Evolutionary conservation across 768 basidiomycete genomes (phyloP).

Genomic region (Leucocoprinus birnbaumii): DNA sequence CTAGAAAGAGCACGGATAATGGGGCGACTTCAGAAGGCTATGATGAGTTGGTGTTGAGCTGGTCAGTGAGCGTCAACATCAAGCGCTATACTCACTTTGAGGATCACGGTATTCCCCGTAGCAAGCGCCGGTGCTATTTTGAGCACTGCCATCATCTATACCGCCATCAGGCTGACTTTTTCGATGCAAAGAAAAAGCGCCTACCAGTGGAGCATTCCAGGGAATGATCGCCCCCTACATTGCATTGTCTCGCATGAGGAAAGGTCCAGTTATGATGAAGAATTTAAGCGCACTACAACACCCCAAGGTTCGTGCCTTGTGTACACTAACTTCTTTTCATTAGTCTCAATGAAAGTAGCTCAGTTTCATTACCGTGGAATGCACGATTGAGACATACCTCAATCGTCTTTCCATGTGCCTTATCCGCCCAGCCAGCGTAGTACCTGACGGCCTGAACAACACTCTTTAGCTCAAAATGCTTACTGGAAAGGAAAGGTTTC

Average conservation of each 20-base stretch:
- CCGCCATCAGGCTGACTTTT: not conserved
- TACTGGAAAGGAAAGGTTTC: conserved; percentile 51
- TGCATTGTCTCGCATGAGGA: not conserved
- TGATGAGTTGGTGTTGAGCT: too few relatives aligned
- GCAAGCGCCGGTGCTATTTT: conserved; percentile 74
- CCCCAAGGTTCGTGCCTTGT: conserved; percentile 68
- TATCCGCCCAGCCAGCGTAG: conserved; percentile 91
- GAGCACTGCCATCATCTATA: conserved; percentile 46
- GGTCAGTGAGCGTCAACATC: too few relatives aligned
- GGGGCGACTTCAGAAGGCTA: conserved; percentile 72
- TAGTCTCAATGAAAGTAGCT: conserved; percentile 33
- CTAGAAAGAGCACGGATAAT: conserved; percentile 53
- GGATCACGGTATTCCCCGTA: too few relatives aligned
- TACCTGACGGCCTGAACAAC: conserved; percentile 60
- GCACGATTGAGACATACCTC: conserved; percentile 35
- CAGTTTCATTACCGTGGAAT: not conserved
- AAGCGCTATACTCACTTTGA: too few relatives aligned
- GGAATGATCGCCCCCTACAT: conserved; percentile 53
- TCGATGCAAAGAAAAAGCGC: not conserved
- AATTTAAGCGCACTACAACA: conserved; percentile 30
- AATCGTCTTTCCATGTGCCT: conserved; percentile 72
- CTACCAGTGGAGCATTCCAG: conserved; percentile 48
- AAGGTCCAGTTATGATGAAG: not conserved
- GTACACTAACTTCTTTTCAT: conserved; percentile 56
- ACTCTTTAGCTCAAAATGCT: conserved; percentile 44